phyloP scores from a whole-genome alignment of 495 filamentous ascomycete species.

The Aspergillus steynii region DNA sequence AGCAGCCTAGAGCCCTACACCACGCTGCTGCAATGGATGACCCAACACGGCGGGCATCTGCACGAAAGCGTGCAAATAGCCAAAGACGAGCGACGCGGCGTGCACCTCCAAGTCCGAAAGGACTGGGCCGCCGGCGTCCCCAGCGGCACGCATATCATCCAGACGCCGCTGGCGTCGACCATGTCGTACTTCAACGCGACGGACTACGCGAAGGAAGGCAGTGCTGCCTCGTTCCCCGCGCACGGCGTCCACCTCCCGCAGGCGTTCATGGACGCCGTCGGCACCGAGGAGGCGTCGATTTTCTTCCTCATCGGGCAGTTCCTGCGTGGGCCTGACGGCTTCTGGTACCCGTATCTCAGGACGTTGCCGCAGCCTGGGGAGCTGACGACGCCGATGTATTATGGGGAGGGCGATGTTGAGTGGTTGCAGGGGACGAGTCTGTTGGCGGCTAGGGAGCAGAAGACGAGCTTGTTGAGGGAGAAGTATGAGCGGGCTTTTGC shows the following conservation, averaged over 20 bases:
- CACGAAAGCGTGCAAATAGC: slow-evolving; percentile 43
- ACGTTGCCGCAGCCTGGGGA: slow-evolving; percentile 55
- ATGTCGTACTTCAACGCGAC: slow-evolving; percentile 57
- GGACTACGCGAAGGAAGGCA: slow-evolving; percentile 19
- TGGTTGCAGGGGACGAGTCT: slow-evolving; percentile 65
- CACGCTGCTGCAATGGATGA: slow-evolving; percentile 44
- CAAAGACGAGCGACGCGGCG: slow-evolving; percentile 41
- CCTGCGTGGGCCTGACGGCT: slow-evolving; percentile 46
- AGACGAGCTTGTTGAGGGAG: slow-evolving; percentile 43
- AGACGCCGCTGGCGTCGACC: slow-evolving; percentile 46
- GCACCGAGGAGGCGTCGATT: slow-evolving; percentile 37
- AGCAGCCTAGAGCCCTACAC: slow-evolving; percentile 31
- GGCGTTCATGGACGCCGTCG: slow-evolving; percentile 37
- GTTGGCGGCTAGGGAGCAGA: slow-evolving; percentile 43
- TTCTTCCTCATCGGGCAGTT: slow-evolving; percentile 63
- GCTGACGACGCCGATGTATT: slow-evolving; percentile 60
- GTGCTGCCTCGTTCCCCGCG: slow-evolving; percentile 28
- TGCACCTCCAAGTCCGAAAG: slow-evolving; percentile 46
- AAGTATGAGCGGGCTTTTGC: slow-evolving; percentile 48
- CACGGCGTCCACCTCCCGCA: slow-evolving; percentile 38
- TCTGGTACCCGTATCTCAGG: slow-evolving; percentile 64
- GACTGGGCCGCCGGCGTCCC: slow-evolving; percentile 25
- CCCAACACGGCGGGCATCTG: slow-evolving; percentile 40
- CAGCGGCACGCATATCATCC: slow-evolving; percentile 41
- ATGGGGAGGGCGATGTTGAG: slow-evolving; percentile 53